Base-by-base conservation (phyloP, 441 rosid species). In the Viola pubescens region DNA sequence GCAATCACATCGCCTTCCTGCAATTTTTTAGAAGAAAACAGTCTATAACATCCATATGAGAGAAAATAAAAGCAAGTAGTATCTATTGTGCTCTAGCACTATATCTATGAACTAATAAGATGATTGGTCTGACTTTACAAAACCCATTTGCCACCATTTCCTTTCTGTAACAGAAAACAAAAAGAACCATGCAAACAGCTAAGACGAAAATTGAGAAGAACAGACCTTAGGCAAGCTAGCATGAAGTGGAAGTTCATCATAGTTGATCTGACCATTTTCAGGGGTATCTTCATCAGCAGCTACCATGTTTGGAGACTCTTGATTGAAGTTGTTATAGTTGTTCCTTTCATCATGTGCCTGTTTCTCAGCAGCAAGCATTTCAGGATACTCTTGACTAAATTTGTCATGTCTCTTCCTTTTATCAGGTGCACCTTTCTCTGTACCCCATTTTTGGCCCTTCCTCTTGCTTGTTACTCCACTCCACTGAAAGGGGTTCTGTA, bases 401-500 rank as follows among this genome's bases (percentile, higher is more conserved):
- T 62, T 75, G 72, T 60, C 72, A 66, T 64, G 42, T 50, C 65
- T 67, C 46, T 77, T 79, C 80, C 74, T 59, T 77, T 77, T 82
- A 47, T 69, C 58, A 47, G 73, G 72, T 51, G 78, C 67, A 52
- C 69, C 62, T 73, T 81, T 89, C 74, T 90, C 94, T 64, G 48
- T 79, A 46, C 96, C 99, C 96, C 97, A 94, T 69, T 88, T 90
- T 73, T 94, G 95, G 48, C 96, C 95, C 74, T 77, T 90, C 81
- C 75, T 90, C 77, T 94, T 94, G 75, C 86, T 88, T 68, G 81
- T 88, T 72, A 70, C 76, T 63, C 96, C 95, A 70, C 81, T 94
- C 99, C 96, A 94, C 57, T 72, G 77, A 69, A 81, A 79, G 13
- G 68, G 77, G 65, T 82, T 82, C 94, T 86, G 77, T 61, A 43